A percentile compares a stretch with the other conserved stretches of the same genome.
Conservation (phyloP, 2,329 filamentous ascomycete genomes). For the Penicillium expansum region DNA sequence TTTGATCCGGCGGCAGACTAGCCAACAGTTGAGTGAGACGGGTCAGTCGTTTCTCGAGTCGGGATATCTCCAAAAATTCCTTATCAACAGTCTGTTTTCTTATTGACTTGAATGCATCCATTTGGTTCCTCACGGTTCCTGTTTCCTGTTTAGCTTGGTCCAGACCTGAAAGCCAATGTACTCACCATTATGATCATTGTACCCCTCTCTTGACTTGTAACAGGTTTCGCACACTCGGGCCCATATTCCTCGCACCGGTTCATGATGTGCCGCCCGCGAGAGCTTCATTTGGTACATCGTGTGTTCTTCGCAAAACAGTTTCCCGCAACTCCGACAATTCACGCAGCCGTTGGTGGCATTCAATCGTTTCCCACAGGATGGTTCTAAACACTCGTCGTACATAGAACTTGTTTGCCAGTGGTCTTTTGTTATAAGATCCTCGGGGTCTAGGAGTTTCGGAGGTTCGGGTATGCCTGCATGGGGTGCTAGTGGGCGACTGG, state of each 20-base stretch:
- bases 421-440: slow-evolving; percentile 79
- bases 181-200: slow-evolving; percentile 76
- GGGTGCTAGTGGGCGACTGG: slow-evolving; percentile 33
- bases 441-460: slow-evolving; percentile 63
- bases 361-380: slow-evolving; percentile 75
- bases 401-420: slow-evolving; percentile 82
- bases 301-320: slow-evolving; percentile 92
- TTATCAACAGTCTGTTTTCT: slow-evolving; percentile 77
- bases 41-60: slow-evolving; percentile 86
- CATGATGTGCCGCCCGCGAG: slow-evolving; percentile 81
- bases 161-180: neutral
- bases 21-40: slow-evolving; percentile 83
- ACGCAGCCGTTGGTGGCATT: slow-evolving; percentile 78
- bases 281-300: slow-evolving; percentile 99
- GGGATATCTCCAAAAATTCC: slow-evolving; percentile 79
- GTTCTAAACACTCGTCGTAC: slow-evolving; percentile 82
- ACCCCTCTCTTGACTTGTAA: slow-evolving; percentile 93
- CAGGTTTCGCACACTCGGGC: slow-evolving; percentile 98
- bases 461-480: slow-evolving; percentile 33
- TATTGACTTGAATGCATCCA: slow-evolving; percentile 65
- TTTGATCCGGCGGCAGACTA: slow-evolving; percentile 67
- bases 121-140: slow-evolving; percentile 69
- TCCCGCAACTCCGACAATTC: slow-evolving; percentile 91
- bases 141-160: slow-evolving; percentile 9
- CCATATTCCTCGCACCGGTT: slow-evolving; percentile 88